phyloP scores from a whole-genome alignment of 495 filamentous ascomycete genomes.

The Penicillium odoratum region DNA sequence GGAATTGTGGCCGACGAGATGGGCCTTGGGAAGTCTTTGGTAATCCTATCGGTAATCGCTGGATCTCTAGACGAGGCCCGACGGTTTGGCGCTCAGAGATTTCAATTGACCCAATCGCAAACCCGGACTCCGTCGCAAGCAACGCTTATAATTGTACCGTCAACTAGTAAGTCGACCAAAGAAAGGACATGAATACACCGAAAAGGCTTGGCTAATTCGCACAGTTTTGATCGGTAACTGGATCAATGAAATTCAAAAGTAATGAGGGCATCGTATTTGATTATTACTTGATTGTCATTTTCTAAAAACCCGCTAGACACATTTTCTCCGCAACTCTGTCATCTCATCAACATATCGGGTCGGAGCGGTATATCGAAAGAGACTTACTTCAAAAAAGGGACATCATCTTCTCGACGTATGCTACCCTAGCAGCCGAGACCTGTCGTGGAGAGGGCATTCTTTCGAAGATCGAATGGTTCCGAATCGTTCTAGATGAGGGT shows the following conservation, averaged over 20 bases:
- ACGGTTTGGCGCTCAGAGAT: background rate
- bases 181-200: no score
- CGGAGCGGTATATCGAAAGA: background rate
- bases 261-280: background rate
- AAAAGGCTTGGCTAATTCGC: background rate
- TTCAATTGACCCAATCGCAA: background rate
- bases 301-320: background rate
- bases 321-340: background rate
- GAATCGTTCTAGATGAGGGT: background rate
- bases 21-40: slow-evolving; percentile 5
- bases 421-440: background rate
- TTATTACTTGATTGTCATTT: background rate
- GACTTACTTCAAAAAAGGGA: background rate
- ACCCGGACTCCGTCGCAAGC: background rate
- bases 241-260: background rate
- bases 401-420: background rate
- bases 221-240: background rate
- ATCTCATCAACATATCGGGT: background rate
- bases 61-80: background rate
- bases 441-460: background rate
- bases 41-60: slow-evolving; percentile 4
- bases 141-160: slow-evolving; percentile 6
- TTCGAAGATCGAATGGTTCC: background rate
- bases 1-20: slow-evolving; percentile 10
- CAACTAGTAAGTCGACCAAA: slow-evolving; percentile 1